A percentile compares a stretch with the other conserved stretches of the same genome.
Conservation (phyloP, 345 rosid genomes). For the Euphorbia peplus region DNA sequence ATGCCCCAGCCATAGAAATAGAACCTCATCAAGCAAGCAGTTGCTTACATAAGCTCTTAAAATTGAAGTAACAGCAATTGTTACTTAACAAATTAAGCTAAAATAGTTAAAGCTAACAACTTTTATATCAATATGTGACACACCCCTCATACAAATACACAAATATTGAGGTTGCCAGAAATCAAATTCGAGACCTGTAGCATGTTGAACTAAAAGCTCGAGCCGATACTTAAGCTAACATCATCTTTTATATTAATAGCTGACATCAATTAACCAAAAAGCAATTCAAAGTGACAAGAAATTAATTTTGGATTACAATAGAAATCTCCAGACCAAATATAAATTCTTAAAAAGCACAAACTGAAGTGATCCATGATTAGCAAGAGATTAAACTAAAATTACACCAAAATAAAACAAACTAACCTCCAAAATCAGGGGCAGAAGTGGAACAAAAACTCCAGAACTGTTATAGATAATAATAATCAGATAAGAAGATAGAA, state of each 20-base stretch:
- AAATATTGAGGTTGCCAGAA: too few species aligned
- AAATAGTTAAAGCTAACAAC: too few species aligned
- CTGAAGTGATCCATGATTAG: not conserved
- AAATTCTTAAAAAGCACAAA: not conserved
- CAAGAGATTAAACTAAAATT: not conserved
- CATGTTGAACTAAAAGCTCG: too few species aligned
- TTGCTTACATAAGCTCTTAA: slow-evolving; percentile 5
- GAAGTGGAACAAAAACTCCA: not conserved
- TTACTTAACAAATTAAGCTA: too few species aligned
- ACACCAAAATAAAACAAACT: slow-evolving; percentile 9
- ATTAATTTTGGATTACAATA: not conserved
- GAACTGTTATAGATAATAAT: too few species aligned
- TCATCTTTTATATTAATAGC: too few species aligned
- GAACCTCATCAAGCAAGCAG: slow-evolving; percentile 1
- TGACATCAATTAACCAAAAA: not conserved
- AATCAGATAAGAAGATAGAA: not conserved
- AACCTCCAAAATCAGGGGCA: slow-evolving; percentile 10
- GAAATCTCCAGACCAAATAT: not conserved
- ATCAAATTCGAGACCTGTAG: too few species aligned
- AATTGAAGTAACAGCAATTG: not conserved
- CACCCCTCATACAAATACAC: too few species aligned
- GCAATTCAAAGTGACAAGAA: not conserved
- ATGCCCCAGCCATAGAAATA: not conserved
- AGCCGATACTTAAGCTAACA: too few species aligned
- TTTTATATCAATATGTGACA: too few species aligned